phyloP scores from a whole-genome alignment of 179 eudicot genomes.

The Beta corolliflora region DNA sequence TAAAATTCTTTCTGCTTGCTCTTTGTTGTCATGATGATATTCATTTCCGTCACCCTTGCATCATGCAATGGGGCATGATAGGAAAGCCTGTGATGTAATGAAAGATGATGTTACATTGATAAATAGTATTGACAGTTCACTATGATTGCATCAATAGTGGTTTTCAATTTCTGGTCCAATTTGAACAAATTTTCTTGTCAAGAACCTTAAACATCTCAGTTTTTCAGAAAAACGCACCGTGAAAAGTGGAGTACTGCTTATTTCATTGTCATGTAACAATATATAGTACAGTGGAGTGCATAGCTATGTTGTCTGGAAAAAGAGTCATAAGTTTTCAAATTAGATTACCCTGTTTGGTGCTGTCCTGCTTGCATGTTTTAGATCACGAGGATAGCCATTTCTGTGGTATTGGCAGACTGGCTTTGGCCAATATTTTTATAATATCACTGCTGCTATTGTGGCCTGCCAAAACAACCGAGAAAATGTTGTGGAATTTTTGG shows the following conservation, averaged over 20 bases:
- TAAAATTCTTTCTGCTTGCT: background rate
- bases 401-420: no score
- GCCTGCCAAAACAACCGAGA: no score
- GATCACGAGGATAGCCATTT: no score
- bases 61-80: background rate
- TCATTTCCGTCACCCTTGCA: background rate
- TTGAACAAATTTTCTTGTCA: background rate
- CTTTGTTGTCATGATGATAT: slow-evolving; percentile 1
- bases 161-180: background rate
- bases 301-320: no score
- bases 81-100: background rate
- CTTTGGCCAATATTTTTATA: no score
- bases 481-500: no score
- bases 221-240: background rate
- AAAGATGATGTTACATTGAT: background rate
- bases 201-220: background rate
- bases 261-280: background rate
- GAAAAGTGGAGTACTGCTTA: background rate
- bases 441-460: no score
- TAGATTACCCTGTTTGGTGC: no score
- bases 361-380: no score
- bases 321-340: no score
- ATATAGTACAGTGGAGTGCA: background rate
- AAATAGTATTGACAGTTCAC: background rate
- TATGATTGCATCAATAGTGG: background rate